Evolutionary conservation across 345 rosid genomes (phyloP).

Genomic region (Streptanthus diversifolius): DNA sequence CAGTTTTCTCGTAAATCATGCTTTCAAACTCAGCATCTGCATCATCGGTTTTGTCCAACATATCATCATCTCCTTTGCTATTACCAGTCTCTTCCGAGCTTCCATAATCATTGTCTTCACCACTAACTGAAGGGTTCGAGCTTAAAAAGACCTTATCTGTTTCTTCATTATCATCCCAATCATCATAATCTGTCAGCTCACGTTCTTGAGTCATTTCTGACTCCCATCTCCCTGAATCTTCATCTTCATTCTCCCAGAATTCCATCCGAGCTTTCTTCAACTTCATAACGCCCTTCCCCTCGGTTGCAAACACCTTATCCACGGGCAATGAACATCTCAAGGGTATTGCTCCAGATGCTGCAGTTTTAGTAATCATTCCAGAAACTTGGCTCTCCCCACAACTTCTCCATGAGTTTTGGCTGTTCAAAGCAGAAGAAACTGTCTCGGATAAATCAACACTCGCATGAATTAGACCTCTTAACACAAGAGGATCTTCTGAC

Average conservation of each 20-base stretch:
- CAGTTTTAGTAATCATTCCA: conserved; percentile 5
- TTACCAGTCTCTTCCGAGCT: conserved; percentile 24
- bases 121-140: conserved; percentile 29
- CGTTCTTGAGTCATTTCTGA: conserved; percentile 43
- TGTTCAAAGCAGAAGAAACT: conserved; percentile 35
- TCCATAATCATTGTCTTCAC: conserved; percentile 24
- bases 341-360: conserved; percentile 26
- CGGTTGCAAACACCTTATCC: conserved; percentile 40
- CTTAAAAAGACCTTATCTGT: conserved; percentile 31
- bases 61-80: conserved; percentile 16
- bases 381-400: conserved; percentile 28
- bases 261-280: conserved; percentile 36
- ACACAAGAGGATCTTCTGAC: conserved; percentile 37
- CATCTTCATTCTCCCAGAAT: conserved; percentile 36
- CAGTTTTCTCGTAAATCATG: conserved; percentile 34
- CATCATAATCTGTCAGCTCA: conserved; percentile 35
- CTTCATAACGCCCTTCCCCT: conserved; percentile 25
- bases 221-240: conserved; percentile 36
- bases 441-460: conserved; percentile 38
- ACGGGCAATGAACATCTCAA: conserved; percentile 8
- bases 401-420: conserved; percentile 37
- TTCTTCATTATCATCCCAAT: conserved; percentile 30
- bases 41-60: conserved; percentile 12
- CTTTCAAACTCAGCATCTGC: conserved; percentile 32
- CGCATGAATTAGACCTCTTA: conserved; percentile 38